Evolutionary conservation across 192 early-diverging fungal genomes (phyloP), one percentile per base, ranked within the genome.

Genomic region (Pilaira anomala): DNA sequence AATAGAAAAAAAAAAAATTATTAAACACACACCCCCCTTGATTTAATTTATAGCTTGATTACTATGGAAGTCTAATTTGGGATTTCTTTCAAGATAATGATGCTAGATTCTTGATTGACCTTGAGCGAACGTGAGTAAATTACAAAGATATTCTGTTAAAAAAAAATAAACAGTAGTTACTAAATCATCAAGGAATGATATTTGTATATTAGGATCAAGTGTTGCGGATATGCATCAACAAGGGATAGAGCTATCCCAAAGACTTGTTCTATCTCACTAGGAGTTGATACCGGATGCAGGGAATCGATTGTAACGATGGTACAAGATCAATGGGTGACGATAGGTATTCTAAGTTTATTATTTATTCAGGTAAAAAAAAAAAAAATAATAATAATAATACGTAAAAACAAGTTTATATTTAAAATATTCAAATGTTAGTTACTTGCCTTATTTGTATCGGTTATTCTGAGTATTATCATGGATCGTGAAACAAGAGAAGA

Each of bases 31-130:
- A 8, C 52, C n/a, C n/a, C 14, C 26, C 39, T n/a, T 57, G 26
- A 14, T 57, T 22, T 33, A 3, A 24, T n/a, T 59, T 59, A 2
- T 30, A 65, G 63, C 28, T 56, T 18, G 63, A 65, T 45, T 21
- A 25, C 16, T 65, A 65, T 65, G 63, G 36, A 46, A 65, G 53
- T 30, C 18, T 52, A 21, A 36, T 19, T 19, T 66, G 64, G 64
- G 48, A 48, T 8, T 59, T 66, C 45, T 50, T 66, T 66, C 26
- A 56, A 22, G 54, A 56, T 2, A 56, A 66, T 24, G 64, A 66
- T 39, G 12, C 41, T 33, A 21, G 30, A 13, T 66, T 66, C 42
- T 41, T 66, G 30, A 44, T 58, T 7, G 54, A 66, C 39, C 41
- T 66, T 49, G 64, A 66, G 24, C 41, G 45, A 57, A 21, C 30